Percentiles rank a stretch among this genome's conserved stretches.
Evolutionary conservation across 495 filamentous ascomycete genomes (phyloP).

Genomic region (Collariella sp.): DNA sequence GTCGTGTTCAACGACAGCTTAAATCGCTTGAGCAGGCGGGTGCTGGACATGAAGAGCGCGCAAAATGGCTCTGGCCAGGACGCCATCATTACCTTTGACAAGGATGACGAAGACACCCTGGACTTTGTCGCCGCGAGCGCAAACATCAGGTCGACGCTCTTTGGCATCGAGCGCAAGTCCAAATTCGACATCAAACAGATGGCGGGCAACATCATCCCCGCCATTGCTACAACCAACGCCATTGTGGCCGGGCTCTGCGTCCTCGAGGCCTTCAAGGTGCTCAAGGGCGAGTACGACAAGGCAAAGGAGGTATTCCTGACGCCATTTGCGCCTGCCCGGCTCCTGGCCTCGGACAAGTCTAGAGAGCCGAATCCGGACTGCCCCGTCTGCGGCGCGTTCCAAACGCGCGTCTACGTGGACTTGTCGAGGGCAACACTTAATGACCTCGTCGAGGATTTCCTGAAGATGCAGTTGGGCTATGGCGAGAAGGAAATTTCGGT

Average conservation of each 20-base stretch:
- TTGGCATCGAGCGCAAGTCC: conserved; percentile 77
- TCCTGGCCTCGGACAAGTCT: conserved; percentile 64
- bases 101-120: conserved; percentile 90
- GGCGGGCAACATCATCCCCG: conserved; percentile 98
- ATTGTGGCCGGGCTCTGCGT: conserved; percentile 93
- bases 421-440: conserved; percentile 66
- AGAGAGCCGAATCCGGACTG: conserved; percentile 72
- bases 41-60: conserved; percentile 49
- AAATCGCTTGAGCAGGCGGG: conserved; percentile 61
- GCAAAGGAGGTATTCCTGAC: conserved; percentile 70
- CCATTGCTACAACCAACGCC: conserved; percentile 96
- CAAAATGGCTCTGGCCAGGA: conserved; percentile 37
- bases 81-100: conserved; percentile 80
- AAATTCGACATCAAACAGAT: conserved; percentile 99
- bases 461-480: conserved; percentile 65
- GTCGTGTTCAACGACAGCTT: conserved; percentile 81
- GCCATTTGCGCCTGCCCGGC: conserved; percentile 65
- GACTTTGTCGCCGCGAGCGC: conserved; percentile 90
- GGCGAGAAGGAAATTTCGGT: conserved; percentile 71
- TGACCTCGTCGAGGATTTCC: conserved; percentile 67
- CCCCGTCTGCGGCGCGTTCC: conserved; percentile 67
- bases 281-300: conserved; percentile 60
- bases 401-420: conserved; percentile 58
- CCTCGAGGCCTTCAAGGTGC: conserved; percentile 84
- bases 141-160: conserved; percentile 76